phyloP scores from a whole-genome alignment of 352 stramenopile genomes.

The Saprolegnia diclina region DNA sequence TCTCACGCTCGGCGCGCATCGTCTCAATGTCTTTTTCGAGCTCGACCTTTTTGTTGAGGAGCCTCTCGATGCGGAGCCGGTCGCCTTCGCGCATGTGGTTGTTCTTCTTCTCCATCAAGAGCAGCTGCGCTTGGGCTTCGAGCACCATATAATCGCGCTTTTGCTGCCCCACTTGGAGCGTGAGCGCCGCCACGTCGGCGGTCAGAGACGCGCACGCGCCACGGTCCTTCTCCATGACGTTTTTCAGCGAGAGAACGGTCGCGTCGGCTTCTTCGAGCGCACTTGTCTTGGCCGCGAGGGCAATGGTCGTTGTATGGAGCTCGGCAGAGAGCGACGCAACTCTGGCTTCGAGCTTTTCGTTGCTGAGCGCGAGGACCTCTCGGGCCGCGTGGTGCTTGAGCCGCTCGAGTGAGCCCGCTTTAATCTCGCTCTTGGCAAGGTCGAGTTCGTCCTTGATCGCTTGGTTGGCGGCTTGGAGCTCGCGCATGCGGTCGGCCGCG shows the following conservation, averaged over 20 bases:
- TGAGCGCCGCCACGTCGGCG: conserved; percentile 40
- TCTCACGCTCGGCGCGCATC: conserved; percentile 48
- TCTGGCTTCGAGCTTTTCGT: not conserved
- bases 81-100: conserved; percentile 71
- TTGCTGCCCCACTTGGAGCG: conserved; percentile 46
- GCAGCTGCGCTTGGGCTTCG: conserved; percentile 59
- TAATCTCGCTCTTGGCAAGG: conserved; percentile 48
- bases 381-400: conserved; percentile 33
- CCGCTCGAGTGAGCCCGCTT: conserved; percentile 56
- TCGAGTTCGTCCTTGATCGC: conserved; percentile 50
- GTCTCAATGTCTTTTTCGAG: conserved; percentile 55
- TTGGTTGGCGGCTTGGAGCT: conserved; percentile 25
- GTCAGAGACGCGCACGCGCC: conserved; percentile 37
- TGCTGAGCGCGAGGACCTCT: not conserved
- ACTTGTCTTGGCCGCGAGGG: conserved; percentile 33
- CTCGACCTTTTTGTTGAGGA: conserved; percentile 76
- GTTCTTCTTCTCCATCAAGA: conserved; percentile 66
- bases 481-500: conserved; percentile 16
- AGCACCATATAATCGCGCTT: conserved; percentile 53
- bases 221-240: conserved; percentile 66
- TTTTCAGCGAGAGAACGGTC: conserved; percentile 28
- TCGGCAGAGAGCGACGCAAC: not conserved
- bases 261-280: conserved; percentile 41
- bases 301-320: conserved; percentile 30
- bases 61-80: conserved; percentile 66